These are phyloP conservation scores for Balamuthia mandrillaris DNA, from an alignment of 208 protist species.

Conservation along the genomic window DNA sequence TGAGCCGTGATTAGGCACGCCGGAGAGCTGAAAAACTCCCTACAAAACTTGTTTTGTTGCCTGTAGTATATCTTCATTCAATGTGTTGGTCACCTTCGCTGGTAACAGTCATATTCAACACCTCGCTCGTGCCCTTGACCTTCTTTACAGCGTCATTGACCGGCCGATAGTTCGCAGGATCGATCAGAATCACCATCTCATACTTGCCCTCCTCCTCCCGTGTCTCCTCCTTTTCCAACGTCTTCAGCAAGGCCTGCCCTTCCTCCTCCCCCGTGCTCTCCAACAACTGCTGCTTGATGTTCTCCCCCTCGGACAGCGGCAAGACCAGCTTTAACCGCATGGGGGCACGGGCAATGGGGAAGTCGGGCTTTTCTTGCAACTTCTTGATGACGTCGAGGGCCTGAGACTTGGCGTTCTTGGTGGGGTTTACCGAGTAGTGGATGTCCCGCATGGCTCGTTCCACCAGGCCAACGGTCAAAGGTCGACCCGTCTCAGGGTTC, in stretches of 20 bases:
- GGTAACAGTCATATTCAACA: slow-evolving; percentile 57
- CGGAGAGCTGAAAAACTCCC: too few species aligned
- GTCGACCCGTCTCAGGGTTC: slow-evolving; percentile 69
- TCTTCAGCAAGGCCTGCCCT: too few species aligned
- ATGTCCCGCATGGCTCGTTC: slow-evolving; percentile 89
- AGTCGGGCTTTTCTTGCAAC: slow-evolving; percentile 71
- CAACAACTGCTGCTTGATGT: slow-evolving; percentile 12
- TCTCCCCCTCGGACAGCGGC: slow-evolving; percentile 49
- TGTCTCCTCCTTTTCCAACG: slow-evolving; percentile 46
- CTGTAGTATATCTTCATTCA: too few species aligned
- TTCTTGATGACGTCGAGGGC: slow-evolving; percentile 76
- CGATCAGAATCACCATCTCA: slow-evolving; percentile 59
- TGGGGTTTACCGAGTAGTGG: slow-evolving; percentile 85
- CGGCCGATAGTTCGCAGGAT: slow-evolving; percentile 59
- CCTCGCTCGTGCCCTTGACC: slow-evolving; percentile 51
- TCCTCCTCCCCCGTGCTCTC: too few species aligned
- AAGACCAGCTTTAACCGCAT: slow-evolving; percentile 86
- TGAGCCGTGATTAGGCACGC: too few species aligned
- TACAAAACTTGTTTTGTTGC: too few species aligned
- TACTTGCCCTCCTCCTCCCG: slow-evolving; percentile 39
- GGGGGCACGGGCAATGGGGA: slow-evolving; percentile 87
- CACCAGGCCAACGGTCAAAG: slow-evolving; percentile 79
- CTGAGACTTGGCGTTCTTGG: slow-evolving; percentile 78
- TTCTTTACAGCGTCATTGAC: slow-evolving; percentile 54
- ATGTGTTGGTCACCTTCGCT: slow-evolving; percentile 62